phyloP scores from a whole-genome alignment of 2,329 filamentous ascomycete genomes.

The Emergomyces orientalis region DNA sequence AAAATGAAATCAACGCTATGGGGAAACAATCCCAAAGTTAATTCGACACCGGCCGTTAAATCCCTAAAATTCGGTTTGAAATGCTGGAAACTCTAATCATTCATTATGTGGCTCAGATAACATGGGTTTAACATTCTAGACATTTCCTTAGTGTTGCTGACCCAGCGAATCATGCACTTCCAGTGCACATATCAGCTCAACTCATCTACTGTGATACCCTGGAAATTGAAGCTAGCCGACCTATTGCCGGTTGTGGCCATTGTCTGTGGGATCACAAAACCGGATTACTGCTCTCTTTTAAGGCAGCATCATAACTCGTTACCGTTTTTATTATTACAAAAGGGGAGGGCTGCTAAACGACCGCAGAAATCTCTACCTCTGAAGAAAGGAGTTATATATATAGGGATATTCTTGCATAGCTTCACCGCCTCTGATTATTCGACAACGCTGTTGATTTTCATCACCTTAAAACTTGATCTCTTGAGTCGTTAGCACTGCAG shows the following conservation, averaged over 20 bases:
- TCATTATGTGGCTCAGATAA: background rate
- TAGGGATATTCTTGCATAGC: background rate
- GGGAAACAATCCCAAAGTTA: background rate
- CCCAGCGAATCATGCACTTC: background rate
- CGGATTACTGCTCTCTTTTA: background rate
- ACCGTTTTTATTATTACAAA: background rate
- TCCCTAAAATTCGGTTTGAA: background rate
- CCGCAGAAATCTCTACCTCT: background rate
- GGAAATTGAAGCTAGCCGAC: background rate
- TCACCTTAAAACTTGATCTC: background rate
- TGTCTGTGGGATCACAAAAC: background rate
- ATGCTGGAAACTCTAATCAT: background rate
- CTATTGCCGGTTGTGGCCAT: background rate
- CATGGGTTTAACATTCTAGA: background rate
- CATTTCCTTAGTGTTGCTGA: background rate
- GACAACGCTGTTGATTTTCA: background rate
- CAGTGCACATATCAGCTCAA: background rate
- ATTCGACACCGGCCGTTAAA: no score
- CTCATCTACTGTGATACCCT: background rate
- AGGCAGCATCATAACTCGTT: background rate
- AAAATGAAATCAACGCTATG: background rate
- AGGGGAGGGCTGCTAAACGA: background rate
- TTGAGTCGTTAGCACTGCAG: background rate
- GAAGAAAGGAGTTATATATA: background rate
- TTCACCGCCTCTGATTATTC: background rate